Evolutionary conservation across 345 rosid species (phyloP).

Genomic region (Lumnitzera littorea): DNA sequence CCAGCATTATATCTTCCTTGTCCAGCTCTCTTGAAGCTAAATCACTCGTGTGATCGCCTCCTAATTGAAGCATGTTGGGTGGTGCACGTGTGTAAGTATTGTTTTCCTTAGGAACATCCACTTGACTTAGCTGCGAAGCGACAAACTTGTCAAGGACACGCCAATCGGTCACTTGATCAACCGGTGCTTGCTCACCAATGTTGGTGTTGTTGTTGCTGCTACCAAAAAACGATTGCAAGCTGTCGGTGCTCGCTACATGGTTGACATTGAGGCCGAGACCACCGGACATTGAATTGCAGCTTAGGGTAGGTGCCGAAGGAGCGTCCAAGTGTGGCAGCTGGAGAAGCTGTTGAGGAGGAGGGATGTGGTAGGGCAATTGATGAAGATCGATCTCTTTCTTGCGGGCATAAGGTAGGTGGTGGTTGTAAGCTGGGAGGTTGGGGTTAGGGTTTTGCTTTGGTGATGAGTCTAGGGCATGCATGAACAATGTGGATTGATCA

Average conservation of each 20-base stretch:
- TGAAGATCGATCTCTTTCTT: conserved; percentile 49
- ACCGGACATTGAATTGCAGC: conserved; percentile 15
- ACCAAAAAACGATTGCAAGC: conserved; percentile 18
- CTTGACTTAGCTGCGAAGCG: conserved; percentile 70
- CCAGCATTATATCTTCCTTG: conserved; percentile 26
- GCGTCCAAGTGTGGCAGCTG: conserved; percentile 76
- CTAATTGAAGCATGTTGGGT: conserved; percentile 14
- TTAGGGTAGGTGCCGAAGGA: conserved; percentile 39
- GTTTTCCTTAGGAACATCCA: conserved; percentile 31
- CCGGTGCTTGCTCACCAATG: conserved; percentile 19
- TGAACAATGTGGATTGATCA: conserved; percentile 48
- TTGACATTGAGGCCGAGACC: conserved; percentile 27
- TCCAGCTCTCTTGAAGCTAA: conserved; percentile 9
- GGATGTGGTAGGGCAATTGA: conserved; percentile 36
- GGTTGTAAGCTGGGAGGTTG: conserved; percentile 12
- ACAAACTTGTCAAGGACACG: conserved; percentile 69
- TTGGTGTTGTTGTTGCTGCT: conserved; percentile 10
- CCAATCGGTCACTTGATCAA: conserved; percentile 59
- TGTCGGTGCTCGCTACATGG: conserved; percentile 16
- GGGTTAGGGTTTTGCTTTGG: conserved; percentile 40
- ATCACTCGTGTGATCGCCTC: too few species aligned
- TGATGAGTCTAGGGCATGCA: conserved; percentile 51
- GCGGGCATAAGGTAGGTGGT: conserved; percentile 41
- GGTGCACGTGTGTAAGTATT: conserved; percentile 12
- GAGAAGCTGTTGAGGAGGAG: conserved; percentile 35